Conservation (phyloP, 1,139 yeast species). For the Debaryomyces fabryi region DNA sequence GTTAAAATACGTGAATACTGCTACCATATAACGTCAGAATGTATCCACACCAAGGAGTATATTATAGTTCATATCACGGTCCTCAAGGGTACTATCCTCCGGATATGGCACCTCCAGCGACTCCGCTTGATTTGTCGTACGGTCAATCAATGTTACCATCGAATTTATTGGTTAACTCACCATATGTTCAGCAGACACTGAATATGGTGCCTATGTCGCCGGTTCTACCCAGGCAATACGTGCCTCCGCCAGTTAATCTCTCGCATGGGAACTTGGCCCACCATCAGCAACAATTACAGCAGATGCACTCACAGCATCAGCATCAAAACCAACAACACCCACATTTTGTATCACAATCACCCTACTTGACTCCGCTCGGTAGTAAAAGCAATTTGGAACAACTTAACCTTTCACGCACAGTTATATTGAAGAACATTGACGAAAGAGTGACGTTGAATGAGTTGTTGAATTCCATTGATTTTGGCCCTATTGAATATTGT, state of each 20-base stretch:
- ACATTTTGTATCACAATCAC: constrained; percentile 20
- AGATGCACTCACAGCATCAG: constrained; percentile 6
- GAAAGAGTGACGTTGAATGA: constrained; percentile 31
- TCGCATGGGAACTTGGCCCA: constrained; percentile 6
- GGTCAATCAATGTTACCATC: constrained; percentile 73
- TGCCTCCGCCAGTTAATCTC: constrained; percentile 7
- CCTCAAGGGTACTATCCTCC: constrained; percentile 5
- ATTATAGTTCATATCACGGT: constrained; percentile 7
- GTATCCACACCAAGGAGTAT: constrained; percentile 12
- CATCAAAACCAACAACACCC: constrained; percentile 14
- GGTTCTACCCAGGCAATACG: constrained; percentile 13
- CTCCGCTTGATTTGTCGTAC: constrained; percentile 57
- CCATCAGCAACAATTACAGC: constrained; percentile 10
- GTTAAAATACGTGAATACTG: background rate
- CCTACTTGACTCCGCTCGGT: constrained; percentile 23
- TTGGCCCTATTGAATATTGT: constrained; percentile 49
- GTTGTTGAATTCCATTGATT: constrained; percentile 38
- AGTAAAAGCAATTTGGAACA: constrained; percentile 31
- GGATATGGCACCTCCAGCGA: constrained; percentile 19
- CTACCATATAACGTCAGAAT: background rate
- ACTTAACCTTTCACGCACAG: constrained; percentile 42
- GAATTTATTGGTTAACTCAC: constrained; percentile 67
- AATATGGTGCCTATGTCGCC: constrained; percentile 17
- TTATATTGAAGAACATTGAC: constrained; percentile 36
- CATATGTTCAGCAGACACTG: constrained; percentile 45